Conservation (phyloP, 306 rosid species). For the Ormosia semicastrata region DNA sequence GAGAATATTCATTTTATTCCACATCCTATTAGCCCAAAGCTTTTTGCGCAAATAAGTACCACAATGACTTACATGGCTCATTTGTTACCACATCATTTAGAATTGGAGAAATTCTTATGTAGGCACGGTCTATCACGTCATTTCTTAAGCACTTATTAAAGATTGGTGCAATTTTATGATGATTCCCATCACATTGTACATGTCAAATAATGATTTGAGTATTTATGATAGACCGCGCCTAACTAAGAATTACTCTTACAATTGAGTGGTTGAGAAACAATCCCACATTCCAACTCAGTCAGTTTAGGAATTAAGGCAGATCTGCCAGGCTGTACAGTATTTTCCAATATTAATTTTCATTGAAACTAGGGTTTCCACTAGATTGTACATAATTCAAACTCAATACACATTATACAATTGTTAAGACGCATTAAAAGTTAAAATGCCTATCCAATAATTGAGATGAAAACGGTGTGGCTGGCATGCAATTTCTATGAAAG, state of each 20-base stretch:
- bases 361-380: background rate
- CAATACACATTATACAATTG: background rate
- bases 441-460: conserved; percentile 5
- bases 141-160: too few species aligned
- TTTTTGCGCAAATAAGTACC: background rate
- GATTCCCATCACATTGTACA: too few species aligned
- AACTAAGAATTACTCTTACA: too few species aligned
- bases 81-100: background rate
- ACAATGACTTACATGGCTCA: background rate
- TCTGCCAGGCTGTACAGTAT: background rate
- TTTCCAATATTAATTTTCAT: background rate
- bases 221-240: too few species aligned
- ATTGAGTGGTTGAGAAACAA: background rate
- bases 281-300: background rate
- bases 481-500: background rate
- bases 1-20: background rate
- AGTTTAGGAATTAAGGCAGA: background rate
- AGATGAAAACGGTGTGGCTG: background rate
- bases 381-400: background rate
- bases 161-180: too few species aligned
- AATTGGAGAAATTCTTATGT: background rate
- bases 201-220: too few species aligned
- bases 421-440: background rate
- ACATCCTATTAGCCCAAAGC: background rate
- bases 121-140: too few species aligned